Evolutionary conservation across 2,329 filamentous ascomycete species (phyloP).

Genomic region (Aspergillus latus): DNA sequence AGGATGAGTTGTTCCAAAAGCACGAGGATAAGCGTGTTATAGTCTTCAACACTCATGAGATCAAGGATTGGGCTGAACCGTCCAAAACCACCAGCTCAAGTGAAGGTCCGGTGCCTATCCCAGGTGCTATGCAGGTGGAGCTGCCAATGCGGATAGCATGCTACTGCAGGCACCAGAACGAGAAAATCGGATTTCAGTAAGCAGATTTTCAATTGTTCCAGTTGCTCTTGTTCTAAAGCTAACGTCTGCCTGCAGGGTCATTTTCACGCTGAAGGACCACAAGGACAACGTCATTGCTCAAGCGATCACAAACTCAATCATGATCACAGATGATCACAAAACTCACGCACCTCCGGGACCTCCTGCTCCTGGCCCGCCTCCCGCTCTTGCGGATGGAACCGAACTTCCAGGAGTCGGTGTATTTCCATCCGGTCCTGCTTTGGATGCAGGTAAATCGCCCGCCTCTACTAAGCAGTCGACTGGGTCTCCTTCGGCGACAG

Average conservation of each 20-base stretch:
- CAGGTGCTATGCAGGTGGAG: constrained; percentile 71
- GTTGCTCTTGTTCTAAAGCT: constrained; percentile 16
- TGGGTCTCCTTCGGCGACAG: constrained; percentile 59
- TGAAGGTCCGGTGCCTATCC: constrained; percentile 42
- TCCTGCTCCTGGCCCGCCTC: constrained; percentile 34
- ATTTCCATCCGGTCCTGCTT: constrained; percentile 39
- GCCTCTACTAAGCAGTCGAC: constrained; percentile 47
- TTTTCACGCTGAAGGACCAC: constrained; percentile 89
- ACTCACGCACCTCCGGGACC: constrained; percentile 60
- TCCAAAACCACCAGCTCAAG: constrained; percentile 54
- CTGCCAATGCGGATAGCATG: constrained; percentile 95
- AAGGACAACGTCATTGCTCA: constrained; percentile 76
- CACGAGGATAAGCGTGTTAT: constrained; percentile 80
- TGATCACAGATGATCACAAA: constrained; percentile 98
- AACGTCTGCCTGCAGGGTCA: constrained; percentile 56
- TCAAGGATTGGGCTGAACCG: constrained; percentile 76
- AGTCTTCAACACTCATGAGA: constrained; percentile 86
- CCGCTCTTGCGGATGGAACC: constrained; percentile 38
- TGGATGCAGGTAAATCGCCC: constrained; percentile 33
- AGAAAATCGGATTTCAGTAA: constrained; percentile 80
- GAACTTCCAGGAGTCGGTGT: constrained; percentile 46
- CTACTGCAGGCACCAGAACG: constrained; percentile 92
- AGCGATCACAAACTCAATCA: constrained; percentile 80
- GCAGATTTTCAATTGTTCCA: constrained; percentile 19
- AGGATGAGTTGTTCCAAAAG: constrained; percentile 81